These are phyloP conservation scores for Boeremia lycopersici DNA, from an alignment of 2,329 filamentous ascomycete species.

Conservation along the genomic window DNA sequence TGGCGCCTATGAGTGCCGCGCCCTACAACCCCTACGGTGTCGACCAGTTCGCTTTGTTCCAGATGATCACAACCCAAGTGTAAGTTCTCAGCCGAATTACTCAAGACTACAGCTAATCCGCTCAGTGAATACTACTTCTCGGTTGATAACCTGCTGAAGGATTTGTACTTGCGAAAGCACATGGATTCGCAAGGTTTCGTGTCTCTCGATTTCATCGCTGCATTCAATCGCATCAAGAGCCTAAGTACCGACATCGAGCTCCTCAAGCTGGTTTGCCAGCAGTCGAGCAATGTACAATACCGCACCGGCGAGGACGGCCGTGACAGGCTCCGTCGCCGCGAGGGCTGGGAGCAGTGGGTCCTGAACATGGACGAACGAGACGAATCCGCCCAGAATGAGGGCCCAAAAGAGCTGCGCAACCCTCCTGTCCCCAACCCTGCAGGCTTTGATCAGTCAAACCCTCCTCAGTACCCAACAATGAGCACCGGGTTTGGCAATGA, in stretches of 20 bases:
- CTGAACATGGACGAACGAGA: conserved; percentile 74
- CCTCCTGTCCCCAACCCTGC: conserved; percentile 48
- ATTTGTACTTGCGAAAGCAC: conserved; percentile 82
- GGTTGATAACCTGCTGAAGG: conserved; percentile 92
- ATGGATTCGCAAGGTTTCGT: conserved; percentile 98
- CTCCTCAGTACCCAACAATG: conserved; percentile 38
- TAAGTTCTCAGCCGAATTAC: conserved; percentile 41
- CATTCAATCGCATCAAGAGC: conserved; percentile 83
- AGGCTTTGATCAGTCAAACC: conserved; percentile 41
- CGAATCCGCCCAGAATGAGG: conserved; percentile 73
- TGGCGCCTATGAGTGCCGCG: conserved; percentile 63
- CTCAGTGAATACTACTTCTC: conserved; percentile 95
- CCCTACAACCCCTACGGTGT: conserved; percentile 64
- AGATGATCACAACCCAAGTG: conserved; percentile 66
- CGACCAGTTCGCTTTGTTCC: conserved; percentile 62
- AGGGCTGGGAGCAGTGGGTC: conserved; percentile 82
- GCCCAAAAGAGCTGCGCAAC: conserved; percentile 58
- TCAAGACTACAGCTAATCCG: conserved; percentile 35
- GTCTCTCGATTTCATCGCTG: conserved; percentile 74
- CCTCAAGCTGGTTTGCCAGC: conserved; percentile 75
- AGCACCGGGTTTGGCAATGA: conserved; percentile 31
- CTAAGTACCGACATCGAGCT: conserved; percentile 75
- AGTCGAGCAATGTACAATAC: conserved; percentile 76
- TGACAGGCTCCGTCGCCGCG: conserved; percentile 75
- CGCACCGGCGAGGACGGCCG: conserved; percentile 75